phyloP scores from a whole-genome alignment of 129 eudicot genomes.

The Ambrosia trifida region DNA sequence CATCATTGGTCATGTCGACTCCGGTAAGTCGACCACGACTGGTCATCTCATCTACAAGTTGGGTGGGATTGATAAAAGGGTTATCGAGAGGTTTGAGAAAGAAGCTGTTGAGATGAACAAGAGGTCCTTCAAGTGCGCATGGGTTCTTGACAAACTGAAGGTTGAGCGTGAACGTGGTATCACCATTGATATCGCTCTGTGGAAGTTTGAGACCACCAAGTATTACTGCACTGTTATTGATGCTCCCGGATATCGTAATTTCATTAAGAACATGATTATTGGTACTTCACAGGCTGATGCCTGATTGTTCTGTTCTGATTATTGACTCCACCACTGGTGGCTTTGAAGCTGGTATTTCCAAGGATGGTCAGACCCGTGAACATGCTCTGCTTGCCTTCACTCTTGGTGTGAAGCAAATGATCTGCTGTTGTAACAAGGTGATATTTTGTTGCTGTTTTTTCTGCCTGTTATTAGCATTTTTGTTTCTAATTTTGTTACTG shows the following conservation, averaged over 20 bases:
- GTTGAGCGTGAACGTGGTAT: slow-evolving; percentile 34
- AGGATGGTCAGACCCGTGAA: slow-evolving; percentile 33
- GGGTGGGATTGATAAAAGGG: slow-evolving; percentile 28
- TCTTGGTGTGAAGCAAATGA: slow-evolving; percentile 31
- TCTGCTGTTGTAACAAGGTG: slow-evolving; percentile 31
- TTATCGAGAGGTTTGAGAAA: slow-evolving; percentile 25
- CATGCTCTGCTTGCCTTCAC: slow-evolving; percentile 34
- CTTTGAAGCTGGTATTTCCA: slow-evolving; percentile 32
- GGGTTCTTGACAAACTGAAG: slow-evolving; percentile 28
- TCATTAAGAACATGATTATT: slow-evolving; percentile 61
- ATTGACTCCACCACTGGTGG: slow-evolving; percentile 35
- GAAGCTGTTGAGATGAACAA: slow-evolving; percentile 32
- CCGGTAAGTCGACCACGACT: slow-evolving; percentile 25
- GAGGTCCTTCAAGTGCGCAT: slow-evolving; percentile 21
- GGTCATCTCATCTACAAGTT: slow-evolving; percentile 28
- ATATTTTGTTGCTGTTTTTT: not conserved
- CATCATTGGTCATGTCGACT: slow-evolving; percentile 34
- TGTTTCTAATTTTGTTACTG: too few species aligned
- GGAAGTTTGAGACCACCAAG: slow-evolving; percentile 34
- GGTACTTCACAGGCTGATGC: slow-evolving; percentile 29
- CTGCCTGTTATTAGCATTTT: not conserved
- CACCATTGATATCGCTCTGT: slow-evolving; percentile 26
- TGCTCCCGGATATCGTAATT: slow-evolving; percentile 61
- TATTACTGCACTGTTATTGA: slow-evolving; percentile 53
- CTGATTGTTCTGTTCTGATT: slow-evolving; percentile 28